These are phyloP conservation scores for Diaporthe humulicola DNA, from an alignment of 2,329 filamentous ascomycete species.

Conservation along the genomic window DNA sequence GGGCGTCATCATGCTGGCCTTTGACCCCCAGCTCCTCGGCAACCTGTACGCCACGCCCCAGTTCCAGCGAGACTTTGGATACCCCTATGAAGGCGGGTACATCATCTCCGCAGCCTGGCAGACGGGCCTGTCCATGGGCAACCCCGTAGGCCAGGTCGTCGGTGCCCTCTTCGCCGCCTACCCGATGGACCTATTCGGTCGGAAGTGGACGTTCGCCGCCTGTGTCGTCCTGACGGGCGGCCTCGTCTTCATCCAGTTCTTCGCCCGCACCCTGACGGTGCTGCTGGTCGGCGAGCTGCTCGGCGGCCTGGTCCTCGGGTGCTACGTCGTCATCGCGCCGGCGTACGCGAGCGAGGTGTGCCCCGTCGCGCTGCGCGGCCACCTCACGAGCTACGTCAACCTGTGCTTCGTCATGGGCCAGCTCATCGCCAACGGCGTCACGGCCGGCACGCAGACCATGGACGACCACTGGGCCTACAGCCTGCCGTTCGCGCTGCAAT, in stretches of 20 bases:
- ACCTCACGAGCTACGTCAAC: constrained; percentile 72
- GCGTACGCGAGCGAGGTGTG: constrained; percentile 74
- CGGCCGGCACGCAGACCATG: constrained; percentile 56
- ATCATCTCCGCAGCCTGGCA: constrained; percentile 60
- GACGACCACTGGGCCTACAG: constrained; percentile 63
- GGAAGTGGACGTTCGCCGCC: constrained; percentile 58
- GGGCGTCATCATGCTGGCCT: constrained; percentile 73
- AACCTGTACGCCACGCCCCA: constrained; percentile 71
- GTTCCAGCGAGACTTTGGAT: constrained; percentile 70
- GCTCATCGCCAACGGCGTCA: constrained; percentile 64
- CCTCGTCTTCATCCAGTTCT: constrained; percentile 74
- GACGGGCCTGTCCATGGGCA: constrained; percentile 64
- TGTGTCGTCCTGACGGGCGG: constrained; percentile 61
- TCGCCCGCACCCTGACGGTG: constrained; percentile 66
- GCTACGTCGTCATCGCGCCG: constrained; percentile 70
- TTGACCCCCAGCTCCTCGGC: constrained; percentile 74
- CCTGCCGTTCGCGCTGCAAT: constrained; percentile 63
- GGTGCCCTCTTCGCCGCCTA: constrained; percentile 65
- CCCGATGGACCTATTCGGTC: constrained; percentile 60
- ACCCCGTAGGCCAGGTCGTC: constrained; percentile 68
- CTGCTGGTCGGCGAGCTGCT: constrained; percentile 73
- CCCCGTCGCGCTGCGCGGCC: constrained; percentile 68
- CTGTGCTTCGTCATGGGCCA: constrained; percentile 74
- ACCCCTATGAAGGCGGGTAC: constrained; percentile 59
- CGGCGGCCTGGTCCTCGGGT: constrained; percentile 71